Evolutionary conservation across 164 flowering plant species (phyloP), one percentile per base, ranked within the genome.

Genomic region (Litsea cubeba): DNA sequence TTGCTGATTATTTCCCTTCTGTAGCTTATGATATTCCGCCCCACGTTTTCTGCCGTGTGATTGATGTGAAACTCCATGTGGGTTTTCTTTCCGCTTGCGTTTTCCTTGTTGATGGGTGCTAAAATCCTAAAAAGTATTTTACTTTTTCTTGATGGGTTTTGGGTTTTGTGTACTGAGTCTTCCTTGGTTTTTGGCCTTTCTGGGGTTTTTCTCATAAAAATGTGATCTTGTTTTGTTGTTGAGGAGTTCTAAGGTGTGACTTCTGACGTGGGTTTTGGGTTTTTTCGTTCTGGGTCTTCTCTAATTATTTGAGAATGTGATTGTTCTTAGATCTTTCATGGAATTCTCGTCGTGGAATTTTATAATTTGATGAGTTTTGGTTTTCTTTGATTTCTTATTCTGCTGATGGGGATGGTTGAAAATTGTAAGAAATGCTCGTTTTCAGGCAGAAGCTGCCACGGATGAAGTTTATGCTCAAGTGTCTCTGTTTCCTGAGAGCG

Each of bases 391-490:
- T 54, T 30, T 60, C 65, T 15, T 32, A 1, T 17, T 58, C 12
- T 6, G 15, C 63, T 24, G 11, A 1, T 26, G 24, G 65, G 17
- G 20, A 17, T 54, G 12, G 58, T 17, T 51, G 58, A 51, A 51
- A 51, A 51, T 51, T 51, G 18, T 51, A 17, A 12, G 18, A 51
- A 12, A 12, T 51, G 17, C 58, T 51, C 18, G 6, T 54, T 54
- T 54, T 25, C 79, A 95, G 98, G 98, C 97, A 65, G 90, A 91
- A 71, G 90, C 86, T 81, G 97, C 88, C 77, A 91, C 86, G 82
- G 98, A 95, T 86, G 98, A 95, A 83, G 97, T 93, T 24, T 95
- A 93, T 77, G 87, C 93, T 26, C 91, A 88, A 83, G 87, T 95
- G 67, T 83, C 92, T 50, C 83, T 95, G 73, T 85, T 90, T 76